These are phyloP conservation scores for Trichoderma sp. DNA, from an alignment of 2,329 filamentous ascomycete genomes.

Conservation along the genomic window DNA sequence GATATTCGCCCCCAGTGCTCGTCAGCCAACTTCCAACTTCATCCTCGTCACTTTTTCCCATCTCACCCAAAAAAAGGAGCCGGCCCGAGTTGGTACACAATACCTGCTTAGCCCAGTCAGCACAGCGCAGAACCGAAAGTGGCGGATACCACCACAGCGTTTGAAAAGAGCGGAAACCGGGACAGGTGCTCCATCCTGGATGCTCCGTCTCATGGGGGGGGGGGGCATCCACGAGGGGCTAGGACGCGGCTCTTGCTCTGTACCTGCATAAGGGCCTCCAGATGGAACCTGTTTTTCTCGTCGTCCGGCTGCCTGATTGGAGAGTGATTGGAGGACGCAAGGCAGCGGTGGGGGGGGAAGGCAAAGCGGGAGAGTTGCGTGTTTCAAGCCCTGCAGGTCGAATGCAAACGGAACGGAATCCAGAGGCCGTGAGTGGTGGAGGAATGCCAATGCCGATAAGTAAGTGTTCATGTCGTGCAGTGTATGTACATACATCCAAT, in stretches of 20 bases:
- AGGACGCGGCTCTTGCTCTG: slow-evolving; percentile 12
- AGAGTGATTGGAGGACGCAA: background rate
- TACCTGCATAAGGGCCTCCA: slow-evolving; percentile 11
- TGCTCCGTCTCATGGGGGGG: slow-evolving; percentile 5
- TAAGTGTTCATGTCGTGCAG: too few relatives aligned
- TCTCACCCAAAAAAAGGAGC: background rate
- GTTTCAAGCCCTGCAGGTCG: background rate
- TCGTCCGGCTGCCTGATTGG: background rate
- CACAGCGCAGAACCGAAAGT: background rate
- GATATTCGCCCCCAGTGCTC: too few relatives aligned
- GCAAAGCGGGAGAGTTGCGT: background rate
- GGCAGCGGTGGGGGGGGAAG: slow-evolving; percentile 1
- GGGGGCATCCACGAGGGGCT: too few relatives aligned
- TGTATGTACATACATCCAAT: too few relatives aligned
- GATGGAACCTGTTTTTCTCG: background rate
- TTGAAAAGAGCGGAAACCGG: background rate
- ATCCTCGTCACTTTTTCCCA: background rate
- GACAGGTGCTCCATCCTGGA: background rate
- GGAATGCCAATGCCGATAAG: too few relatives aligned
- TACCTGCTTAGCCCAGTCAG: background rate
- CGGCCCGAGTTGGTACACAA: background rate
- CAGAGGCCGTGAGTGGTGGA: background rate
- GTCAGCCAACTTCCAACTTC: too few relatives aligned
- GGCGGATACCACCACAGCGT: background rate
- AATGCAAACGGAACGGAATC: background rate